Evolutionary conservation across 1,284 basidiomycete species (phyloP).

Genomic region (Wolfiporia cocos): DNA sequence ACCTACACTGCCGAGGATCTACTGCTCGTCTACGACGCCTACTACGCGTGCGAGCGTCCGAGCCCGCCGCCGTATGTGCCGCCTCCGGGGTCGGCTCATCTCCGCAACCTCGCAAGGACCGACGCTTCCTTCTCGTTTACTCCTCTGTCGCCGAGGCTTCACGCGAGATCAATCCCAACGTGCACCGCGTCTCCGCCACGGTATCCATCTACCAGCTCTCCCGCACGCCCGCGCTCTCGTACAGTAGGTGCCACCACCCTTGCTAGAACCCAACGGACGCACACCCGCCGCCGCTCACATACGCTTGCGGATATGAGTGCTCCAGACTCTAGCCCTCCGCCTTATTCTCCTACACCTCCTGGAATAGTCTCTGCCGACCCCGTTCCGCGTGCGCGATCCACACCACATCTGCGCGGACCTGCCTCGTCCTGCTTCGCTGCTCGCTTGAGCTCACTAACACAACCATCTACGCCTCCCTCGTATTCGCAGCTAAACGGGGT

Average conservation of each 20-base stretch:
- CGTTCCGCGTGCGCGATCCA: not conserved
- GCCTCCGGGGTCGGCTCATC: too few relatives aligned
- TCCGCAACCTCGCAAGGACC: too few relatives aligned
- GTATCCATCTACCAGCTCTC: too few relatives aligned
- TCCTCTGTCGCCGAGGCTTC: not conserved
- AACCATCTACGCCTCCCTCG: constrained; percentile 2
- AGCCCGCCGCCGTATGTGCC: not conserved
- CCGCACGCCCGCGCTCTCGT: not conserved
- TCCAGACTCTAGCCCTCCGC: constrained; percentile 7
- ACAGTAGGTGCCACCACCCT: not conserved
- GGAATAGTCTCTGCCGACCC: not conserved
- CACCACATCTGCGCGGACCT: not conserved
- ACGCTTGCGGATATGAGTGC: constrained; percentile 1
- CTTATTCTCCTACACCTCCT: constrained; percentile 6
- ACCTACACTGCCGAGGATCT: too few relatives aligned
- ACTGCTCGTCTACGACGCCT: too few relatives aligned
- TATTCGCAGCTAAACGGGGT: constrained; percentile 9
- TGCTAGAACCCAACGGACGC: not conserved
- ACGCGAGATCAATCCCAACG: too few relatives aligned
- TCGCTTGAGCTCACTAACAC: not conserved
- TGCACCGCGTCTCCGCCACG: too few relatives aligned
- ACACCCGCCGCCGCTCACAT: not conserved
- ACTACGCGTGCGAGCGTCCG: too few relatives aligned
- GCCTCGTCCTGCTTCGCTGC: constrained; percentile 1
- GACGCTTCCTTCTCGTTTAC: not conserved